Percentiles rank a stretch among this genome's conserved stretches.
phyloP scores from a whole-genome alignment of 768 basidiomycete genomes.

The Boletellus emodensis region DNA sequence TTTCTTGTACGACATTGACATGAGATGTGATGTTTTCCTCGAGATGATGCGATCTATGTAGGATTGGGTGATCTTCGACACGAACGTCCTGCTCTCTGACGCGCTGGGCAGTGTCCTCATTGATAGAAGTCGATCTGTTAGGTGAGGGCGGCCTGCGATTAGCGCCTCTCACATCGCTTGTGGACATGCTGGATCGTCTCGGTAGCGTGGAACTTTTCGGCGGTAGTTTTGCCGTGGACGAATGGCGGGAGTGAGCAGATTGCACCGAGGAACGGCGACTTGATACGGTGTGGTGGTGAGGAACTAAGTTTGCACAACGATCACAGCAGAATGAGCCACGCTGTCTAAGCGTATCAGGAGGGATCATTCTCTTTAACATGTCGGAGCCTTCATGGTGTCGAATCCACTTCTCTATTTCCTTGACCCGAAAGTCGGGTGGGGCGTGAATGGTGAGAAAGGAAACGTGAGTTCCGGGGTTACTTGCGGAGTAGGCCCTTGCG shows the following conservation, averaged over 20 bases:
- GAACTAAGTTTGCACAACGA: constrained; percentile 33
- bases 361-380: constrained; percentile 18
- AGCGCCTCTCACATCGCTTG: constrained; percentile 1
- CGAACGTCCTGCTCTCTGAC: constrained; percentile 10
- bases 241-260: constrained; percentile 24
- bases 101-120: constrained; percentile 10
- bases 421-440: constrained; percentile 67
- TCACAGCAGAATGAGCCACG: constrained; percentile 32
- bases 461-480: constrained; percentile 37
- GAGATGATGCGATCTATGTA: constrained; percentile 8
- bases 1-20: constrained; percentile 9
- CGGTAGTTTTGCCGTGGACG: constrained; percentile 17
- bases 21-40: constrained; percentile 15
- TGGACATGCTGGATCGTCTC: constrained; percentile 19
- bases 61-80: constrained; percentile 17
- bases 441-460: constrained; percentile 66
- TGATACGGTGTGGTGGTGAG: constrained; percentile 28
- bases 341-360: constrained; percentile 20
- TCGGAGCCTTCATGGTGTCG: constrained; percentile 40
- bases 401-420: constrained; percentile 80
- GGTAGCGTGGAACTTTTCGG: constrained; percentile 8
- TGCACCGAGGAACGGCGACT: constrained; percentile 27
- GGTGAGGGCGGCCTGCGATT: constrained; percentile 10
- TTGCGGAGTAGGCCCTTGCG: constrained; percentile 41
- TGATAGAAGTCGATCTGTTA: constrained; percentile 7